Evolutionary conservation across 345 rosid genomes (phyloP).

Genomic region (Aurinia saxatilis): DNA sequence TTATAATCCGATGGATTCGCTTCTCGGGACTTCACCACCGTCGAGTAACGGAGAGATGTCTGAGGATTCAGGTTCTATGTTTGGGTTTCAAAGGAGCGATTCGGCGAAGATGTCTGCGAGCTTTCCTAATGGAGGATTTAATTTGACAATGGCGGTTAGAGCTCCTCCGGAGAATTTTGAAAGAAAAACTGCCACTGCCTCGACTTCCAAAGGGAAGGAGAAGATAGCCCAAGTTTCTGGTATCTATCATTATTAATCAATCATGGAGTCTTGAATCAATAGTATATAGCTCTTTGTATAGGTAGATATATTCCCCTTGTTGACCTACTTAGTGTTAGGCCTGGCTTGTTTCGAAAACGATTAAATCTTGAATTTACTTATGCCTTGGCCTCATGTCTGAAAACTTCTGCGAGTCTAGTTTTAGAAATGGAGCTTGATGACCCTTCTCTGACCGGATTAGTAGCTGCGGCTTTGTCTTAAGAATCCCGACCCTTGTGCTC

Average conservation of each 20-base stretch:
- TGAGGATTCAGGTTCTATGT: constrained; percentile 45
- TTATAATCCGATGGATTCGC: constrained; percentile 56
- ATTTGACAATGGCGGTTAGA: constrained; percentile 44
- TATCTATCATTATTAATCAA: constrained; percentile 18
- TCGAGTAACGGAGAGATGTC: constrained; percentile 39
- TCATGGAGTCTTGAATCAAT: background rate
- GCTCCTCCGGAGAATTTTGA: constrained; percentile 5
- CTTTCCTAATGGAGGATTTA: constrained; percentile 66
- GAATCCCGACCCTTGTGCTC: background rate
- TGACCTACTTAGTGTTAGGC: background rate
- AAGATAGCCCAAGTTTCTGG: constrained; percentile 26
- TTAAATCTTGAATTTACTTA: background rate
- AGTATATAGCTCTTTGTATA: background rate
- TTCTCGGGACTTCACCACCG: constrained; percentile 49
- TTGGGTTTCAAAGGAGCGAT: constrained; percentile 45
- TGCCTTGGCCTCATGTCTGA: background rate
- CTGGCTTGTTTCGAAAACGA: background rate
- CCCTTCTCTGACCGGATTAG: background rate
- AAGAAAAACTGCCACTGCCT: background rate
- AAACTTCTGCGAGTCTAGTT: background rate
- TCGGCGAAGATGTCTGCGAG: constrained; percentile 59
- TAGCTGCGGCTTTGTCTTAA: background rate
- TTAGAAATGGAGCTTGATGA: background rate
- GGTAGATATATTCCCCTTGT: background rate
- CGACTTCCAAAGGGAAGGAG: constrained; percentile 17